These are phyloP conservation scores for Apophysomyces ossiformis DNA, from an alignment of 371 early-diverging fungal species.

Conservation along the genomic window DNA sequence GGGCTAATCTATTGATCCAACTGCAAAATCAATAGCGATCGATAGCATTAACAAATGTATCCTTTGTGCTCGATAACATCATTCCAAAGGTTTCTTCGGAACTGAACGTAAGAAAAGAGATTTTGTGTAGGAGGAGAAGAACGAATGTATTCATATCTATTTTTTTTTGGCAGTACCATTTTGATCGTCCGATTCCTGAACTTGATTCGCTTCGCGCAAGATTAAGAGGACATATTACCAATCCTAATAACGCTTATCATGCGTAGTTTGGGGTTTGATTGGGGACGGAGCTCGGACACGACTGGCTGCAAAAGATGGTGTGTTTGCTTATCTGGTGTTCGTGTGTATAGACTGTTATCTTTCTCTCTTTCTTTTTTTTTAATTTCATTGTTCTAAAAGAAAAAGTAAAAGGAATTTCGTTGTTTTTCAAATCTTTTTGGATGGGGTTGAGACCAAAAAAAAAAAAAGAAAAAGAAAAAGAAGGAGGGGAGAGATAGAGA, in stretches of 20 bases:
- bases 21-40: conserved; percentile 36
- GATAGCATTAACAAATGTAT: conserved; percentile 61
- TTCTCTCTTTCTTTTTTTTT: too few species aligned
- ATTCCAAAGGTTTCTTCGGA: conserved; percentile 65
- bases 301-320: too few species aligned
- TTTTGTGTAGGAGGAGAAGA: neutral
- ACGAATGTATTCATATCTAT: neutral
- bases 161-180: conserved; percentile 46
- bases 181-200: conserved; percentile 69
- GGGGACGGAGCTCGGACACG: too few species aligned
- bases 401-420: too few species aligned
- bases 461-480: too few species aligned
- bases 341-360: too few species aligned
- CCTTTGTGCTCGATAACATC: conserved; percentile 64
- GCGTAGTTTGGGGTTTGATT: neutral
- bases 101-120: conserved; percentile 44
- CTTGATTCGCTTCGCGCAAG: conserved; percentile 61
- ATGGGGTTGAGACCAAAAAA: too few species aligned
- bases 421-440: too few species aligned
- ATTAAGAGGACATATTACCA: conserved; percentile 50
- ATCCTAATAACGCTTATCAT: neutral
- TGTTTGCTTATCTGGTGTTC: too few species aligned
- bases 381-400: too few species aligned
- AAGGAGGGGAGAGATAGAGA: too few species aligned
- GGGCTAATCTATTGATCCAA: too few species aligned